phyloP scores from a whole-genome alignment of 2,329 filamentous ascomycete species.

The Cercospora beticola region DNA sequence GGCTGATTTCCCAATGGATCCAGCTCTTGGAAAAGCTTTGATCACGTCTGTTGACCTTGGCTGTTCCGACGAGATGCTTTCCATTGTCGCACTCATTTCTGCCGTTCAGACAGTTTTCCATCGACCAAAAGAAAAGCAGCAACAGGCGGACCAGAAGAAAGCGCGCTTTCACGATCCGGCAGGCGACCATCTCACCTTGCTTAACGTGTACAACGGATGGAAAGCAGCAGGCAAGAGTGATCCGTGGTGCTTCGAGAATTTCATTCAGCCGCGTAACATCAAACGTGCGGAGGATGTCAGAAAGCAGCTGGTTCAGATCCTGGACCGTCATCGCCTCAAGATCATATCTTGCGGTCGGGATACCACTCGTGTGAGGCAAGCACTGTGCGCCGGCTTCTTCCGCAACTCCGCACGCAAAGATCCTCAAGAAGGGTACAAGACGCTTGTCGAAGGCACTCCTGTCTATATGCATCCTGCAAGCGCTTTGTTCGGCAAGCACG shows the following conservation, averaged over 20 bases:
- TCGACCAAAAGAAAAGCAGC: slow-evolving; percentile 94
- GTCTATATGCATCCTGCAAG: slow-evolving; percentile 93
- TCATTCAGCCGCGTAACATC: slow-evolving; percentile 90
- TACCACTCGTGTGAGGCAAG: slow-evolving; percentile 82
- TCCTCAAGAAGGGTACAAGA: slow-evolving; percentile 96
- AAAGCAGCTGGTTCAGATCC: slow-evolving; percentile 87
- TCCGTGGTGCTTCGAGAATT: slow-evolving; percentile 97
- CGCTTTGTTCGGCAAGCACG: slow-evolving; percentile 89
- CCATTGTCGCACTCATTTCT: slow-evolving; percentile 91
- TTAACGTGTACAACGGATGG: slow-evolving; percentile 99
- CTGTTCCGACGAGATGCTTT: slow-evolving; percentile 91
- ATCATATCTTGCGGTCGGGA: slow-evolving; percentile 83
- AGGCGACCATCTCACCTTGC: slow-evolving; percentile 88
- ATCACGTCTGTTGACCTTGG: slow-evolving; percentile 83
- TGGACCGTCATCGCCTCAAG: slow-evolving; percentile 83
- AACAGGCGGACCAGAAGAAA: slow-evolving; percentile 95
- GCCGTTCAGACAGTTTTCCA: slow-evolving; percentile 81
- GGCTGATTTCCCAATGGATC: slow-evolving; percentile 98
- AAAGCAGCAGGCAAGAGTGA: slow-evolving; percentile 78
- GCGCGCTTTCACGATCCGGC: slow-evolving; percentile 94
- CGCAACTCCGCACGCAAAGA: slow-evolving; percentile 92
- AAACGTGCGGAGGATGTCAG: slow-evolving; percentile 86
- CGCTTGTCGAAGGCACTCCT: slow-evolving; percentile 88
- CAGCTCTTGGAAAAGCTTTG: slow-evolving; percentile 82
- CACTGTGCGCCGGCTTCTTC: slow-evolving; percentile 93